These are phyloP conservation scores for Saprolegnia parasitica DNA, from an alignment of 352 stramenopile genomes.

Conservation along the genomic window DNA sequence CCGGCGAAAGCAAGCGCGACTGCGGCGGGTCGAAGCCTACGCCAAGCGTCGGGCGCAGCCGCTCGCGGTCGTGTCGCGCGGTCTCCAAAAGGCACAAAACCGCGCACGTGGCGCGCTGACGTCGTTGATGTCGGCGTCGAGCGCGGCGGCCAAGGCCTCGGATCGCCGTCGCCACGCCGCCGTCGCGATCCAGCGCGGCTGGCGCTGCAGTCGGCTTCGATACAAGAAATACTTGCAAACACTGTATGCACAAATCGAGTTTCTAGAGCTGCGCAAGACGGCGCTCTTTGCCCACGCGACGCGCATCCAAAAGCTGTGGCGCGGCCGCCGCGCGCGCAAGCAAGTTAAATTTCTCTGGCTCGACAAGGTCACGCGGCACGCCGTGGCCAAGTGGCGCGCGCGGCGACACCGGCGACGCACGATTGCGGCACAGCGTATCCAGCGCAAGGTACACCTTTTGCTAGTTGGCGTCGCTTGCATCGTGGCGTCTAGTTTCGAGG, in stretches of 20 bases:
- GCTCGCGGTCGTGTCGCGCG: neutral
- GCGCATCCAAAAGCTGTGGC: constrained; percentile 21
- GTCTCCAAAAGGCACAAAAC: neutral
- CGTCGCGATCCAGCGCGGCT: constrained; percentile 17
- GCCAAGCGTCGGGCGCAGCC: neutral
- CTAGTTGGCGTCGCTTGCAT: neutral
- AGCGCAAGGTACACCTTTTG: constrained; percentile 11
- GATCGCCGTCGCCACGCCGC: neutral
- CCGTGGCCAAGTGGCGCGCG: constrained; percentile 21
- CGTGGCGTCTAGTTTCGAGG: constrained; percentile 8
- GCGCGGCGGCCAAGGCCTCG: neutral
- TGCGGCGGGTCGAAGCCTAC: neutral
- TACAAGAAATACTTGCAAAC: constrained; percentile 13
- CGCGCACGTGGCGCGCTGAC: neutral
- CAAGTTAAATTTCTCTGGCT: constrained; percentile 18
- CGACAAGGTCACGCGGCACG: constrained; percentile 23
- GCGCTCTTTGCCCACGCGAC: constrained; percentile 6
- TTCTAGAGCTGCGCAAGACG: neutral
- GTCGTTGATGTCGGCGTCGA: neutral
- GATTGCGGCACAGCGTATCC: constrained; percentile 11
- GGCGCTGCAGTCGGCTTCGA: constrained; percentile 10
- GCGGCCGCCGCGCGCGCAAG: constrained; percentile 18
- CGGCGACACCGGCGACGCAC: constrained; percentile 9
- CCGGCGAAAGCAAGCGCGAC: constrained; percentile 5
- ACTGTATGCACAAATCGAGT: constrained; percentile 19